These are phyloP conservation scores for Cyclotella choctawhatcheeana DNA, from an alignment of 108 stramenopile genomes.

Conservation along the genomic window DNA sequence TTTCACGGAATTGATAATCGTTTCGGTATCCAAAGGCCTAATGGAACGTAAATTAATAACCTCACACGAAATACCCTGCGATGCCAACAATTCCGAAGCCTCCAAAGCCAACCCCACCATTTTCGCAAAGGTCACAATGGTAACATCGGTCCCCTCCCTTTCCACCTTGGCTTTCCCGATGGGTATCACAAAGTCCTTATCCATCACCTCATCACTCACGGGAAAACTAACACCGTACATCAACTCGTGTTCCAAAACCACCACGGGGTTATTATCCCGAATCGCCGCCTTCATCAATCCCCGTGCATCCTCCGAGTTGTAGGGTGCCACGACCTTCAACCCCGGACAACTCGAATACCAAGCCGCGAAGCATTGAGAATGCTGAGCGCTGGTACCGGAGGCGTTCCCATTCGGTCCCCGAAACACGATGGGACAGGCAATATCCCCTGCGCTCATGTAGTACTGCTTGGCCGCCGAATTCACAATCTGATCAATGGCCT, in stretches of 20 bases:
- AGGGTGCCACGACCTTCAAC: conserved; percentile 96
- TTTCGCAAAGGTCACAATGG: conserved; percentile 94
- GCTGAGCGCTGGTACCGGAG: conserved; percentile 98
- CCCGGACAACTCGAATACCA: conserved; percentile 95
- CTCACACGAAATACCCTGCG: conserved; percentile 86
- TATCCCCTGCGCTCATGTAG: conserved; percentile 97
- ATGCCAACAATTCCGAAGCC: conserved; percentile 88
- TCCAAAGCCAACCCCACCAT: conserved; percentile 92
- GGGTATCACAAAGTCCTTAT: conserved; percentile 90
- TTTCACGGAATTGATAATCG: conserved; percentile 93
- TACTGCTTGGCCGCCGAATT: conserved; percentile 98
- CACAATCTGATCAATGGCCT: conserved; percentile 99
- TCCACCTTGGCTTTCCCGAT: conserved; percentile 94
- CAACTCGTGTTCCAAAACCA: conserved; percentile 98
- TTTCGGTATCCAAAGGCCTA: conserved; percentile 95
- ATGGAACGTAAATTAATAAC: conserved; percentile 96
- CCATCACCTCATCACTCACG: conserved; percentile 93
- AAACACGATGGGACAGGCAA: conserved; percentile 97
- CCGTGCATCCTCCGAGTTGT: conserved; percentile 96
- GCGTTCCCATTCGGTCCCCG: conserved; percentile 99
- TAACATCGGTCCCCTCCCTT: conserved; percentile 94
- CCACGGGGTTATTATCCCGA: conserved; percentile 98
- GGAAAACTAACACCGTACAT: conserved; percentile 96
- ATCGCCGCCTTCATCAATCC: conserved; percentile 99
- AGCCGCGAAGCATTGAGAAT: conserved; percentile 99